Conservation (phyloP, 1,139 yeast species). For the Saccharomyces uvarum region DNA sequence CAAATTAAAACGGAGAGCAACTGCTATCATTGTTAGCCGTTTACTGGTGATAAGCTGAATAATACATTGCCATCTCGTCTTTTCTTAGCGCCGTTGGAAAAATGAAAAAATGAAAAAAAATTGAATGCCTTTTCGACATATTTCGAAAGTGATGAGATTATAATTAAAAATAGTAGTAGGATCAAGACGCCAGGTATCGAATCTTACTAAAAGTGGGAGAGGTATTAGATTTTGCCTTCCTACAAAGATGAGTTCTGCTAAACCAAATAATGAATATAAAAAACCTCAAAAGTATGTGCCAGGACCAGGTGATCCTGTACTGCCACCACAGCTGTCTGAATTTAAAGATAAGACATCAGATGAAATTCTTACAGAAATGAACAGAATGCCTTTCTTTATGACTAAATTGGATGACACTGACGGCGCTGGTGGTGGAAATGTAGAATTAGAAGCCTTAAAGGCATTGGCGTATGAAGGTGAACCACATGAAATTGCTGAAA, state of each 20-base stretch:
- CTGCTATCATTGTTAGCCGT: too few species aligned
- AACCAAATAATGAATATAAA: conserved; percentile 10
- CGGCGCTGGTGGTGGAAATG: conserved; percentile 70
- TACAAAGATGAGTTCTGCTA: background rate
- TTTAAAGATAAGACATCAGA: conserved; percentile 61
- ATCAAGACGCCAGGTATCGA: background rate
- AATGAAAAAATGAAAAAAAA: background rate
- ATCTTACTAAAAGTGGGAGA: background rate
- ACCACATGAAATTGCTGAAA: conserved; percentile 82
- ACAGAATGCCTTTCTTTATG: conserved; percentile 90
- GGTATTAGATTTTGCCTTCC: background rate
- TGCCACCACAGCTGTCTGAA: conserved; percentile 77
- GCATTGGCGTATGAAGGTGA: conserved; percentile 94
- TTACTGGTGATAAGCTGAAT: too few species aligned
- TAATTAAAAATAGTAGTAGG: background rate
- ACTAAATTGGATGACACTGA: conserved; percentile 71
- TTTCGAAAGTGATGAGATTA: background rate
- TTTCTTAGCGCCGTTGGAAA: background rate
- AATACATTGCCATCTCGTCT: background rate
- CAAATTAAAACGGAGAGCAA: too few species aligned
- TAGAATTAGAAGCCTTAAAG: conserved; percentile 75
- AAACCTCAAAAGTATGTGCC: conserved; percentile 52
- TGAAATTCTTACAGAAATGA: conserved; percentile 71
- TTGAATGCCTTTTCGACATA: background rate
- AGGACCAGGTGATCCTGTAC: conserved; percentile 66